Base-by-base conservation (phyloP, 192 early-diverging fungal species). In the Rhizophagus sp. region DNA sequence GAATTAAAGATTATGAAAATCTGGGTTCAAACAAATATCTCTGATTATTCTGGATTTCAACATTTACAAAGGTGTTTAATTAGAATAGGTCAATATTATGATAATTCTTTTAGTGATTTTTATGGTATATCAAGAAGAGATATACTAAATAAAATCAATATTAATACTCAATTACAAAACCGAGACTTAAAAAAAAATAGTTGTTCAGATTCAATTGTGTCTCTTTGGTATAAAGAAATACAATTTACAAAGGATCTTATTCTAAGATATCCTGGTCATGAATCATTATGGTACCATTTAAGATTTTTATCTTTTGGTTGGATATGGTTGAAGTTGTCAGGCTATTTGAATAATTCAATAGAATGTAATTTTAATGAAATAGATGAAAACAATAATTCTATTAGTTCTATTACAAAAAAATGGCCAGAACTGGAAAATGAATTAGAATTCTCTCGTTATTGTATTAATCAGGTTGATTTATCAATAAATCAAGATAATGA, bases 211-310 rank as follows among this genome's bases (percentile, higher is more conserved):
- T 13, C 11, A 4, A 80, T 83, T 17, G 71, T 80, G 3, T 12
- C 62, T n/a, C 66, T 86, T 8, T 83, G 85, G 85, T 33, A 73
- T 3, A 64, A 69, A 9, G 85, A 86, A 64, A 34, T 86, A 62
- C 52, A 71, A 57, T 67, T 82, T n/a, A 80, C 41, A 8, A 75
- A 79, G 36, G 62, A 52, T 22, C 47, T 87, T 17, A 82, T 88
- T 17, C 25, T 50, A 47, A 75, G 66, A 64, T 89, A 87, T 34
- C 87, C 87, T 25, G 87, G 87, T 36, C 87, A 89, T 63, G 88
- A 89, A 71, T 77, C 87, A 1, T 63, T 88, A 25, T 89, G 88
- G 88, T 87, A 81, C 36, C 87, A 89, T 82, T 78, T 86, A 27
- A 84, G 88, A 34, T 87, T 85, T 65, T 52, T 86, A 5, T 81